Conservation (phyloP, 2,329 filamentous ascomycete species). For the Juglanconis oblonga region DNA sequence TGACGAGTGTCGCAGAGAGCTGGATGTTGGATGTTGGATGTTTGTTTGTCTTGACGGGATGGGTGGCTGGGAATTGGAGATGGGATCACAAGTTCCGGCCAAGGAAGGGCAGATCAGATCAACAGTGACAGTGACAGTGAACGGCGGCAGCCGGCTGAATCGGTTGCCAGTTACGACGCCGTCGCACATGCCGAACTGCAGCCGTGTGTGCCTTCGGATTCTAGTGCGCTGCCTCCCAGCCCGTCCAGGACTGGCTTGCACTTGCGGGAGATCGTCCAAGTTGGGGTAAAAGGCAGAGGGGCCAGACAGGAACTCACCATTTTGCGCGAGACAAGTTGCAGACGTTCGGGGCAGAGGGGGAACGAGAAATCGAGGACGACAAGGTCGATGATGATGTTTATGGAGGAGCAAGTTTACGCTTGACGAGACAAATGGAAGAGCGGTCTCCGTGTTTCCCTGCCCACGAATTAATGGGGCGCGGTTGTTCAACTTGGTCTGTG, state of each 20-base stretch:
- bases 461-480: slow-evolving; percentile 18
- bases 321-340: neutral
- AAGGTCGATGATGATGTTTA: slow-evolving; percentile 26
- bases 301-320: slow-evolving; percentile 9
- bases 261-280: neutral
- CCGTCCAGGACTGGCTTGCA: slow-evolving; percentile 1
- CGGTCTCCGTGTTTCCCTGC: slow-evolving; percentile 14
- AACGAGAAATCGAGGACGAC: slow-evolving; percentile 10
- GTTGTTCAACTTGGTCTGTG: slow-evolving; percentile 16
- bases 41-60: neutral
- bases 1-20: neutral
- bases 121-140: neutral
- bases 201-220: no score
- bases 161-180: neutral
- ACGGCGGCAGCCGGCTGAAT: neutral
- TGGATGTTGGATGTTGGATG: neutral
- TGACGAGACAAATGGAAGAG: slow-evolving; percentile 22
- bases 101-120: neutral
- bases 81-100: slow-evolving; percentile 8
- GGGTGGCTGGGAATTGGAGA: slow-evolving; percentile 16
- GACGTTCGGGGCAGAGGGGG: neutral
- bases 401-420: slow-evolving; percentile 14
- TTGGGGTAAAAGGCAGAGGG: neutral
- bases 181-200: neutral
- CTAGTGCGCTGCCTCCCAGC: neutral